These are phyloP conservation scores for Bruguiera gymnorhiza DNA, from an alignment of 345 rosid species.

Conservation along the genomic window DNA sequence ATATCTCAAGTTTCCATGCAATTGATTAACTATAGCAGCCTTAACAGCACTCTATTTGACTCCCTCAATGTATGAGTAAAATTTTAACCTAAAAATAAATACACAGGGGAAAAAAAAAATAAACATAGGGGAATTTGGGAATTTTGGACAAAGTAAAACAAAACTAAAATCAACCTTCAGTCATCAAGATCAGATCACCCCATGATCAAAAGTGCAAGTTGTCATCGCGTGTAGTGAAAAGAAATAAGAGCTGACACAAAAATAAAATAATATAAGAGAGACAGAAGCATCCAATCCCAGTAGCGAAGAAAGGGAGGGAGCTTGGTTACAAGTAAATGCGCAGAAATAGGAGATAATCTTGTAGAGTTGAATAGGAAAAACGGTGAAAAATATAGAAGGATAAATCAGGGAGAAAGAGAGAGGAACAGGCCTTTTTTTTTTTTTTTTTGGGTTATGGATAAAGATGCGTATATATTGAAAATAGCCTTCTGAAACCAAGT, in stretches of 20 bases:
- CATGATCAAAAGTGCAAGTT: neutral
- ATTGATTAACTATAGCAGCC: no score
- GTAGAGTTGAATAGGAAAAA: slow-evolving; percentile 5
- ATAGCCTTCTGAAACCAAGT: slow-evolving; percentile 15
- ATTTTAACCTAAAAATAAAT: no score
- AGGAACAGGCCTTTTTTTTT: slow-evolving; percentile 8
- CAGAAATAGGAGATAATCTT: slow-evolving; percentile 26
- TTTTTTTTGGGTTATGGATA: slow-evolving; percentile 20
- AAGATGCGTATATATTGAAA: slow-evolving; percentile 31
- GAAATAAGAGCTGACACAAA: neutral
- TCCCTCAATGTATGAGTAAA: no score
- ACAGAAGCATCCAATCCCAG: slow-evolving; percentile 3
- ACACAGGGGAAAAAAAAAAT: no score
- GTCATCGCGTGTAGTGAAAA: neutral
- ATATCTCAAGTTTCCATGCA: no score
- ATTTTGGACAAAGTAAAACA: no score
- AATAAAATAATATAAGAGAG: slow-evolving; percentile 10
- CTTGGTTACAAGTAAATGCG: slow-evolving; percentile 25
- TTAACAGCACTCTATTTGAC: no score
- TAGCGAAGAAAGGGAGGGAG: slow-evolving; percentile 11
- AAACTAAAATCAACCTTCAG: no score
- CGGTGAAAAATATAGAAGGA: slow-evolving; percentile 1
- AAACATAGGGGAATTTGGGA: no score
- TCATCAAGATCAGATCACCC: no score
- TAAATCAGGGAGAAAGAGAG: slow-evolving; percentile 1